Evolutionary conservation across 1,139 yeast genomes (phyloP).

Genomic region (Sugiyamaella grinbergsii): DNA sequence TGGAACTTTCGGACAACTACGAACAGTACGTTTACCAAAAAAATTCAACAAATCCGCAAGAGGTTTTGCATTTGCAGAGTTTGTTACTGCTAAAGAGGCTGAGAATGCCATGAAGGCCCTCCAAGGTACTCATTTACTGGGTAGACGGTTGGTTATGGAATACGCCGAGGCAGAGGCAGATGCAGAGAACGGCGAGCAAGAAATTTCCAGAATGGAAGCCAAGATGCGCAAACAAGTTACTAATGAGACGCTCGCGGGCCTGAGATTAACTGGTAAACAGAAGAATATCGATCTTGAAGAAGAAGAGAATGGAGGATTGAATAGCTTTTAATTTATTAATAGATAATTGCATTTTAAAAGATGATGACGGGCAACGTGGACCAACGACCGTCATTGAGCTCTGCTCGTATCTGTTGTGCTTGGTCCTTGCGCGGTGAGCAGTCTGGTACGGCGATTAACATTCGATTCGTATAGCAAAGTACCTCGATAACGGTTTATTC

Average conservation of each 20-base stretch:
- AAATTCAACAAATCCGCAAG: slow-evolving; percentile 93
- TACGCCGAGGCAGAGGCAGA: slow-evolving; percentile 83
- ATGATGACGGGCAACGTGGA: too few relatives aligned
- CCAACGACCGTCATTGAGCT: too few relatives aligned
- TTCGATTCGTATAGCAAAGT: too few relatives aligned
- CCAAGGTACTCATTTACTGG: slow-evolving; percentile 94
- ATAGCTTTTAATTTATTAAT: slow-evolving; percentile 5
- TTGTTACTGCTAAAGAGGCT: slow-evolving; percentile 84
- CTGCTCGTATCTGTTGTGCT: too few relatives aligned
- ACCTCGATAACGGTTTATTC: too few relatives aligned
- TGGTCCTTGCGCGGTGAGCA: too few relatives aligned
- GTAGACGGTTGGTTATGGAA: slow-evolving; percentile 94
- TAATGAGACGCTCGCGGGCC: slow-evolving; percentile 68
- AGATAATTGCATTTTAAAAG: neutral
- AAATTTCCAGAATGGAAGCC: slow-evolving; percentile 84
- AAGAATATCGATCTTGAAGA: slow-evolving; percentile 68
- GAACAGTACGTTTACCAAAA: slow-evolving; percentile 94
- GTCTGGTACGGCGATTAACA: too few relatives aligned
- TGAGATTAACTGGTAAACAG: slow-evolving; percentile 71
- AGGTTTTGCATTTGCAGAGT: slow-evolving; percentile 98
- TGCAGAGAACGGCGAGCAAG: slow-evolving; percentile 81
- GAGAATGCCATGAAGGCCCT: slow-evolving; percentile 93
- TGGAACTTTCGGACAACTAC: slow-evolving; percentile 90
- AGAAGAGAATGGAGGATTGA: slow-evolving; percentile 46
- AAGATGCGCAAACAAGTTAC: slow-evolving; percentile 82